Base-by-base conservation (phyloP, 108 stramenopile species). In the Nitzschia sp. region DNA sequence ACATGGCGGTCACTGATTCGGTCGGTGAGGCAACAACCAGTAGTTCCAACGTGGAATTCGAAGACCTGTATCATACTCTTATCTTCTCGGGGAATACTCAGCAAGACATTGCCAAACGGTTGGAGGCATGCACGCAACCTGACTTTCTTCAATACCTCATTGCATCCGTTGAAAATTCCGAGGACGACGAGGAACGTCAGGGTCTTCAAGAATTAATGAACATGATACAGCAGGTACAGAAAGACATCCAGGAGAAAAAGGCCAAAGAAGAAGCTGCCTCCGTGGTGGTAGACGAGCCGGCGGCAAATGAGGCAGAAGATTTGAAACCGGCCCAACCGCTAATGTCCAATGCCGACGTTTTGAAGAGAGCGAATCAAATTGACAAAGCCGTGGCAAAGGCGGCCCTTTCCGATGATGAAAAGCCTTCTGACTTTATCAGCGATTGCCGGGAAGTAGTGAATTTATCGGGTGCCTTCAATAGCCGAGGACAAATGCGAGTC, bases 291-390 rank as follows among this genome's bases (percentile, higher is more conserved):
- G 13, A 42, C 38, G 38, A 42, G 13, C 9, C 6, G 13, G 38
- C 6, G 13, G 6, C 38, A 6, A 31, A 36, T 31, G 29, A 46
- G 30, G 21, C 25, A 42, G 13, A 45, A 57, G 4, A 42, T 2
- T 17, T 21, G 46, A 2, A 11, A 54, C 24, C 19, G 59, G 21
- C 1, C 29, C 19, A 28, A 36, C 31, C 32, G 24, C 33, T 30
- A 3, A 57, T 70, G 68, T 59, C 68, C n/a, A 59, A 58, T 58
- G 57, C 57, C 11, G 68, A 70, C 34, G 25, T 70, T 2, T 29
- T 70, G 68, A 70, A 53, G 26, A 25, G 60, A 63, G 71, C 61
- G 9, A 71, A 62, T 49, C 46, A 38, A 51, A 71, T 71, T 31
- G 71, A 71, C 54, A 21, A 49, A 48, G 60, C 61, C 33, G 47